Evolutionary conservation across 169 alveolate genomes (phyloP), one percentile per base, ranked within the genome.

Genomic region (Cryptosporidium ubiquitum): DNA sequence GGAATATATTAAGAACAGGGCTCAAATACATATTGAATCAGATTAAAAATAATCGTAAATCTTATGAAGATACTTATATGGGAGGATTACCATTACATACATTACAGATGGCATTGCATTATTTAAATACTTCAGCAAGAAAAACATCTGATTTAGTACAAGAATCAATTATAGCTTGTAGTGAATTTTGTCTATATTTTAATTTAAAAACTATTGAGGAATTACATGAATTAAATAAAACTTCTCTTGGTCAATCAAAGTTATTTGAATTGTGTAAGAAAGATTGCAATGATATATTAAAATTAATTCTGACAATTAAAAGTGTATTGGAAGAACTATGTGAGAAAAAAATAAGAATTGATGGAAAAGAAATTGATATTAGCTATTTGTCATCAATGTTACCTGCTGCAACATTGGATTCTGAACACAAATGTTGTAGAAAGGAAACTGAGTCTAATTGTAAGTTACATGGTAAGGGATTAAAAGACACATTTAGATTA

Each of bases 1-100:
- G 89, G 89, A 64, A 60, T 61, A 79, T 79, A 44, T 16, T 79
- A 26, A 79, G 75, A 61, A 20, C 20, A 26, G 75, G 89, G 18
- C 40, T 79, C 33, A 79, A 79, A 64, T 40, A 40, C n/a, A 14
- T 79, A 5, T 47, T 61, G 49, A 40, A 58, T 40, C 75, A 79
- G 18, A 64, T 79, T 20, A 79, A 58, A 61, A 44, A 61, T 26
- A 79, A 79, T 64, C 89, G 89, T 61, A 79, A 49, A 44, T 79
- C 89, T 10, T 79, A 79, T 64, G 89, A 79, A 64, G 89, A 61
- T 31, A 40, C 35, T 40, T 79, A 79, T 79, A 79, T 79, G 89
- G 75, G 75, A 33, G 89, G 89, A 44, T n/a, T 79, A 14, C 75
- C 89, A 26, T 42, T 79, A 44, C 89, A 79, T 42, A 79, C 89